Conservation (phyloP, 805 yeast species). For the Phaffomyces opuntiae region DNA sequence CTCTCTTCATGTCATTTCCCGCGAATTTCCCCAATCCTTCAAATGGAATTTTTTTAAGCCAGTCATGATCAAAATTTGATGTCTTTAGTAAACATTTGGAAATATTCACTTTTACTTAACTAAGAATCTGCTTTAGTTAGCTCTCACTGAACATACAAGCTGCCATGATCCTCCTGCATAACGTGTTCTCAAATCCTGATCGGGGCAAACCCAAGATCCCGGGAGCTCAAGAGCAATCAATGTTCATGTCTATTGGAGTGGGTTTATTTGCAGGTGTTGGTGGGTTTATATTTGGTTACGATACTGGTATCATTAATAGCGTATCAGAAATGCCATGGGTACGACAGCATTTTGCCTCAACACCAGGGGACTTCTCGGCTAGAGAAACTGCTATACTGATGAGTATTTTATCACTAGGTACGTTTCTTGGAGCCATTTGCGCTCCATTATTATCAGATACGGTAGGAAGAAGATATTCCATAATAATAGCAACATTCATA, state of each 20-base stretch:
- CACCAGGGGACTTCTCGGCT: constrained; percentile 42
- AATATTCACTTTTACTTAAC: no score
- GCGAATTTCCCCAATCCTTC: no score
- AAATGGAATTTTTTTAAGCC: background rate
- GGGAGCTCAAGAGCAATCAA: constrained; percentile 36
- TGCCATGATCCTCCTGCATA: constrained; percentile 11
- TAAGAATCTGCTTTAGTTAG: no score
- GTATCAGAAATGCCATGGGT: constrained; percentile 72
- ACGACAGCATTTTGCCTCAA: constrained; percentile 43
- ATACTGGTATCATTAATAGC: constrained; percentile 81
- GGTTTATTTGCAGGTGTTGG: constrained; percentile 87
- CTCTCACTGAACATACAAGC: background rate
- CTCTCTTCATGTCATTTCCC: no score
- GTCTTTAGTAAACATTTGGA: no score
- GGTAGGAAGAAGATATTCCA: constrained; percentile 63
- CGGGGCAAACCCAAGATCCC: constrained; percentile 9
- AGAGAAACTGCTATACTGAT: constrained; percentile 66
- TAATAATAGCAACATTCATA: constrained; percentile 52
- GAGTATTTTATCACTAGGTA: constrained; percentile 75
- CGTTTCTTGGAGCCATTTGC: constrained; percentile 58
- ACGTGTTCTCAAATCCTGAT: constrained; percentile 16
- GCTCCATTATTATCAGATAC: constrained; percentile 64
- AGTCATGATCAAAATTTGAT: background rate
- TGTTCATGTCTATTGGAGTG: constrained; percentile 60
- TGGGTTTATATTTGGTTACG: constrained; percentile 85